A percentile compares a stretch with the other conserved stretches of the same genome.
phyloP scores from a whole-genome alignment of 2,329 filamentous ascomycete species.

The Periconia sp. region DNA sequence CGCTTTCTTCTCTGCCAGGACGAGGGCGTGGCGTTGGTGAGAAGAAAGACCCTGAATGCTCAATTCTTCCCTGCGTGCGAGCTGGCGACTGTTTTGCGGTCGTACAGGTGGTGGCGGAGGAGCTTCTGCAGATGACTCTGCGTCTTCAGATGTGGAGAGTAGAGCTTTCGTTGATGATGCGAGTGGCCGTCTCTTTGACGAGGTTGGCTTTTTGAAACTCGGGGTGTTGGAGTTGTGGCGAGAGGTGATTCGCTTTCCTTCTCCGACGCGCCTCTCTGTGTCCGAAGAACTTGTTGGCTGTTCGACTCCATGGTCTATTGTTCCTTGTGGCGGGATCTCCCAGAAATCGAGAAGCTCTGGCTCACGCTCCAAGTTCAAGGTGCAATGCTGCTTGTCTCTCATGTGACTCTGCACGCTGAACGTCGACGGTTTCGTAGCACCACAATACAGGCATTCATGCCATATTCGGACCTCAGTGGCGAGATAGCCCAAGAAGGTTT shows the following conservation, averaged over 20 bases:
- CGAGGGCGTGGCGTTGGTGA: conserved; percentile 20
- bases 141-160: not conserved
- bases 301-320: not conserved
- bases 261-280: conserved; percentile 11
- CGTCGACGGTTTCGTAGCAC: conserved; percentile 23
- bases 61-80: conserved; percentile 17
- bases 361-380: conserved; percentile 34
- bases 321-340: conserved; percentile 5
- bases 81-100: conserved; percentile 6
- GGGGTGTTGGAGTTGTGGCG: not conserved
- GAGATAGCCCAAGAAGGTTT: conserved; percentile 35
- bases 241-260: conserved; percentile 11
- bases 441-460: conserved; percentile 42
- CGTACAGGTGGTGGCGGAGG: not conserved
- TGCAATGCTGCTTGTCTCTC: conserved; percentile 40
- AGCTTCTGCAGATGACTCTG: not conserved
- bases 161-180: conserved; percentile 1
- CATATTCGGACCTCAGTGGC: conserved; percentile 24
- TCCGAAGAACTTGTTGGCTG: conserved; percentile 7
- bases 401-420: conserved; percentile 37
- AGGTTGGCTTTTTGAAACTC: not conserved
- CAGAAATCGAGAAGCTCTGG: conserved; percentile 40
- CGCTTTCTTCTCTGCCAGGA: conserved; percentile 20
- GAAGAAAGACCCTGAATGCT: conserved; percentile 13
- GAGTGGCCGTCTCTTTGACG: conserved; percentile 3